A percentile compares a stretch with the other conserved stretches of the same genome.
Evolutionary conservation across 2,329 filamentous ascomycete genomes (phyloP).

Genomic region (Sarocladium oryzae): DNA sequence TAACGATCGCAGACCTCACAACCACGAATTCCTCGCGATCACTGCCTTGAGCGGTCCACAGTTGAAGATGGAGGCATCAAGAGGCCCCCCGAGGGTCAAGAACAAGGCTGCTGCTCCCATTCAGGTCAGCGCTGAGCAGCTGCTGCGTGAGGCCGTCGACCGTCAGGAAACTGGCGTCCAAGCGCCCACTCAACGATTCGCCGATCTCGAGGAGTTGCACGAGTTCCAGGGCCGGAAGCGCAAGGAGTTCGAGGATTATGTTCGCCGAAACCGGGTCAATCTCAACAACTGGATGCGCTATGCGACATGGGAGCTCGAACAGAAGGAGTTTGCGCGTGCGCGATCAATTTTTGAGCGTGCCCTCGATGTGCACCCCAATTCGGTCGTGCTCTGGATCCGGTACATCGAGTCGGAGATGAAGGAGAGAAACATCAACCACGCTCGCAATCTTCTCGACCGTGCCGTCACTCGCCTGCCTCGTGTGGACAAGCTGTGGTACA

Average conservation of each 20-base stretch:
- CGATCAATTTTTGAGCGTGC: conserved; percentile 92
- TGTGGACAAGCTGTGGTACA: conserved; percentile 97
- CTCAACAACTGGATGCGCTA: conserved; percentile 99
- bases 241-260: conserved; percentile 97
- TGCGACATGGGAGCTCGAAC: conserved; percentile 93
- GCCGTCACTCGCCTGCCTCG: conserved; percentile 88
- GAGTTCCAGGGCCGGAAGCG: conserved; percentile 95
- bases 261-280: conserved; percentile 86
- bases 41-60: neutral
- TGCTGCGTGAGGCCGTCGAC: conserved; percentile 94
- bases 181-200: conserved; percentile 89
- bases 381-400: conserved; percentile 80
- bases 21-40: neutral
- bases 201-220: conserved; percentile 94
- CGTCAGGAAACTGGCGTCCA: conserved; percentile 84
- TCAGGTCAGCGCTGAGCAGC: conserved; percentile 94
- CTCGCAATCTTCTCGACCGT: conserved; percentile 86
- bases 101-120: conserved; percentile 92
- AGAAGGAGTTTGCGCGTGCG: conserved; percentile 92
- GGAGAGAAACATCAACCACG: conserved; percentile 87
- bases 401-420: conserved; percentile 98
- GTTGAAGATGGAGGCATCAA: conserved; percentile 73
- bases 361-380: conserved; percentile 83
- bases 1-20: neutral
- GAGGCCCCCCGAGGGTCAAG: conserved; percentile 92